Base-by-base conservation (phyloP, 148 eudicot genomes). In the Rhododendron mucronatum region DNA sequence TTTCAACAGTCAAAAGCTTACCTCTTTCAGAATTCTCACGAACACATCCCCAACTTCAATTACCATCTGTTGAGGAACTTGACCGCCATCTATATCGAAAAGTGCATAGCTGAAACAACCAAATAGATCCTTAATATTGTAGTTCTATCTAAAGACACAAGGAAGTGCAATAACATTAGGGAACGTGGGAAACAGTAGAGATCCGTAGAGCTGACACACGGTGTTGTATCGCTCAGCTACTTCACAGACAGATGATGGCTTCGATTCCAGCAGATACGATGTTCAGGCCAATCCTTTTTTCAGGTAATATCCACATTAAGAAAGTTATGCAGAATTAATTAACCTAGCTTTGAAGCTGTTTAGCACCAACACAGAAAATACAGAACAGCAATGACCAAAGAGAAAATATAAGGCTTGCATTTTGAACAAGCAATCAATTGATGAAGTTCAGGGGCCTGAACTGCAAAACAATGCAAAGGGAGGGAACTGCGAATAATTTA, bases 41-140 rank as follows among this genome's bases (percentile, higher is more conserved):
- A 97, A 97, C 50, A 87, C 86, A 63, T 91, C 98, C 79, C 99
- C 99, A 53, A 97, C 96, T 92, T 97, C 96, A 75, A 93, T 88
- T 48, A 95, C 98, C 87, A 93, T 91, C 71, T 92, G 90, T 87
- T 94, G 96, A 78, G 98, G 94, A 89, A 97, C 93, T 91, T 91
- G 93, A 67, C 83, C 89, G 39, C 99, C 98, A 88, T 97, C 93
- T 91, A 87, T 87, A 85, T 90, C 92, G 80, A 95, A 97, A 73
- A 97, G 98, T 35, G 91, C 90, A 88, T 88, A 94, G 87, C 99
- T 97, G 96, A 84, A 89, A 88, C 67, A 77, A 81, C 84, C 77
- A 86, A 81, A 26, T 82, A 86, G 55, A 88, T 80, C 59, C 13
- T 90, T 88, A 92, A 85, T 23, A 89, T 51, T 35, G 71, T 65